Evolutionary conservation across 305 asterid genomes (phyloP), one percentile per base, ranked within the genome.

Genomic region (Ruellia speciosa): DNA sequence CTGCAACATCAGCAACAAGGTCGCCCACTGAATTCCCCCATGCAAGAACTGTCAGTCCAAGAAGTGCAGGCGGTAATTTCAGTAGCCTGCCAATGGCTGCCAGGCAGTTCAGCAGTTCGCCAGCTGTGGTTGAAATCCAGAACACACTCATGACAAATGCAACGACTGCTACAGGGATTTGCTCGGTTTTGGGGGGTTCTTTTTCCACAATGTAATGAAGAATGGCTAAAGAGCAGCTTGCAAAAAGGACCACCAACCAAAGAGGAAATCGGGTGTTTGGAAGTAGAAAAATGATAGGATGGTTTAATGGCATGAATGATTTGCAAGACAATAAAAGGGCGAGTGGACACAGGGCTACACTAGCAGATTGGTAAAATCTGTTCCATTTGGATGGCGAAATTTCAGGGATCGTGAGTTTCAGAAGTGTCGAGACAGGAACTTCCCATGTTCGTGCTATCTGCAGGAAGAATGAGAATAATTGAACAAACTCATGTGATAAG

Each of bases 21-120:
- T 92, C 96, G 31, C 99, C 99, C 0, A 88, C 75, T 9, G 99
- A 92, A 56, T 92, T 92, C 3, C 99, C 99, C 99, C 96, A 92
- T 8, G 99, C 96, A n/a, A 92, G 94, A 8, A 92, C 95, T 0
- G 99, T 92, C 59, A 92, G 49, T 28, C 96, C 96, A 40, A 92
- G 95, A 66, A 92, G 83, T 59, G 99, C 71, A 0, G 90, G 62
- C 5, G 99, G 92, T 59, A 92, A 1, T 63, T 81, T 63, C 66
- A 92, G 57, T 49, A 88, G 80, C 49, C 54, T 50, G 60, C 96
- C 95, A 18, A 92, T 77, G 49, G 89, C 93, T 1, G 82, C 92
- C 0, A 92, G 99, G 80, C 96, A 84, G 75, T 82, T 84, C 43
- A 92, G 87, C 54, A 92, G 88, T 59, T 92, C 99, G 9, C 99